These are phyloP conservation scores for Aspergillus bertholletiae DNA, from an alignment of 495 filamentous ascomycete species.

Conservation along the genomic window DNA sequence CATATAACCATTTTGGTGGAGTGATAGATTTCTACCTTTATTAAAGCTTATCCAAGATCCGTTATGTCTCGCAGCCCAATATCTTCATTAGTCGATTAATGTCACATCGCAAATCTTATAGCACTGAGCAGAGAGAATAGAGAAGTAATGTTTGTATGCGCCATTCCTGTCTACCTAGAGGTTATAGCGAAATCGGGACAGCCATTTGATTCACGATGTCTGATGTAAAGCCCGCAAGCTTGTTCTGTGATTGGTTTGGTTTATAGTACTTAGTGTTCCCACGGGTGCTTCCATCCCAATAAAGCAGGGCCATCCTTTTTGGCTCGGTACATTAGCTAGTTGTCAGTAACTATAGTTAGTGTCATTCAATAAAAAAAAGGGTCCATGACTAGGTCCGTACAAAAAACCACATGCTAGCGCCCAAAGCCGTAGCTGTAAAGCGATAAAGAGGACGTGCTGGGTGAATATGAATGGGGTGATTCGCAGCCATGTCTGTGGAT, in stretches of 20 bases:
- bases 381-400: constrained; percentile 48
- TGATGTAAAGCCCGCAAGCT: not conserved
- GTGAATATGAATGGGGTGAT: constrained; percentile 71
- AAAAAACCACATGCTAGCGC: constrained; percentile 99
- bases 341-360: constrained; percentile 15
- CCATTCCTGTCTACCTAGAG: not conserved
- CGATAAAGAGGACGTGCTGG: constrained; percentile 74
- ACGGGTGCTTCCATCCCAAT: constrained; percentile 94
- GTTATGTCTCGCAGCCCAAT: not conserved
- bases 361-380: constrained; percentile 1
- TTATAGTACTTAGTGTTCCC: constrained; percentile 81
- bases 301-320: constrained; percentile 89
- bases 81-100: no score
- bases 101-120: not conserved
- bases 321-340: constrained; percentile 87
- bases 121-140: not conserved
- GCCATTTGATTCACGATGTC: not conserved
- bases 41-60: no score
- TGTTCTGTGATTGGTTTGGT: not conserved
- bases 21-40: no score
- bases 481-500: constrained; percentile 50
- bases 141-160: not conserved
- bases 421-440: constrained; percentile 77
- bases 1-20: no score
- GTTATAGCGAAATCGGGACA: not conserved